A percentile compares a stretch with the other conserved stretches of the same genome.
Conservation (phyloP, 2,329 filamentous ascomycete species). For the Fusarium sp. region DNA sequence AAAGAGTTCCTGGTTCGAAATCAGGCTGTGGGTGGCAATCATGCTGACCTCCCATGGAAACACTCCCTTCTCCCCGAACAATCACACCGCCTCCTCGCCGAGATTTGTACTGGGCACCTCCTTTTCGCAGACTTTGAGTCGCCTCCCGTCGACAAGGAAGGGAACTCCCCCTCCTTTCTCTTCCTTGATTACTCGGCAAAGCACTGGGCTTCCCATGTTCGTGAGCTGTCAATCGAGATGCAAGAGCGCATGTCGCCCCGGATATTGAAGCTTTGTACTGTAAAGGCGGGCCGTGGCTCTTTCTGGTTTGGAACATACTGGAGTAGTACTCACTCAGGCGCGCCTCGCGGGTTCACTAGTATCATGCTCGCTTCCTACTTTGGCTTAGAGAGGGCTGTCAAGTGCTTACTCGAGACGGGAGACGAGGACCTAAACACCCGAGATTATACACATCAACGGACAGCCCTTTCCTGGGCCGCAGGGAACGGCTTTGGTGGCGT, state of each 20-base stretch:
- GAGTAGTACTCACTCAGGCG: not conserved
- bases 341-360: not conserved
- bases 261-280: not conserved
- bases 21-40: too few species aligned
- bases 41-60: conserved; percentile 16
- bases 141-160: not conserved
- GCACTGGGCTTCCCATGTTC: conserved; percentile 10
- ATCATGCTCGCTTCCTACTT: conserved; percentile 1
- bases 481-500: conserved; percentile 5
- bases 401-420: not conserved
- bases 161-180: not conserved
- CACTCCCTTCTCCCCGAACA: conserved; percentile 4
- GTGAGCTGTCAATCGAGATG: not conserved
- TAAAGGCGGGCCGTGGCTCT: not conserved
- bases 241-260: not conserved
- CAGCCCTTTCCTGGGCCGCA: conserved; percentile 11
- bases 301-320: conserved; percentile 7
- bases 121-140: not conserved
- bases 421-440: not conserved
- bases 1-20: conserved; percentile 33
- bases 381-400: not conserved
- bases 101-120: conserved; percentile 22
- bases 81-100: conserved; percentile 22
- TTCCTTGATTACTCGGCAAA: conserved; percentile 16
- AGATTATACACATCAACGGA: not conserved